These are phyloP conservation scores for Terfezia boudieri DNA, from an alignment of 495 filamentous ascomycete species.

Conservation along the genomic window DNA sequence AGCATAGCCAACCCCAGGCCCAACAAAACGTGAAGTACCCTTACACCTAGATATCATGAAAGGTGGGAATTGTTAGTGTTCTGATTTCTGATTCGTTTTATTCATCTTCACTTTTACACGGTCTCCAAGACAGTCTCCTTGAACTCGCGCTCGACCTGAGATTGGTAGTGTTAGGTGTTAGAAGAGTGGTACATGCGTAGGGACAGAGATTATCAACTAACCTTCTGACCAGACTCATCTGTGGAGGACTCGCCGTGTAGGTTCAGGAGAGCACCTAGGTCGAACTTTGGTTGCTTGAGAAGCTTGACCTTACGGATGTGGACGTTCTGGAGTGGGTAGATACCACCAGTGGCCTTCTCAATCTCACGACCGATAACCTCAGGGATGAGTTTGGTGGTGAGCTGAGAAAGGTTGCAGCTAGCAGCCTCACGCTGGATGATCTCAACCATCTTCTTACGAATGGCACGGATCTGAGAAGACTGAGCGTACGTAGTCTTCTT, in stretches of 20 bases:
- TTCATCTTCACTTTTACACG: constrained; percentile 39
- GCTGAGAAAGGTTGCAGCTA: constrained; percentile 78
- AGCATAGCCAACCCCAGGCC: background rate
- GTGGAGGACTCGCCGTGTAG: constrained; percentile 92
- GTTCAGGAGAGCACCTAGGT: constrained; percentile 81
- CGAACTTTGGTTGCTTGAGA: constrained; percentile 93
- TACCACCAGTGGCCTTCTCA: constrained; percentile 96
- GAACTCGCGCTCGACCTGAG: constrained; percentile 70
- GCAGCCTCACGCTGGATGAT: constrained; percentile 92
- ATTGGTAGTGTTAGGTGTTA: background rate
- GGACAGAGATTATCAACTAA: background rate
- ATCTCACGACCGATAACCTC: constrained; percentile 99
- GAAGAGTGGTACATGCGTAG: background rate
- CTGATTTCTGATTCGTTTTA: constrained; percentile 4
- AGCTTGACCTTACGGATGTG: constrained; percentile 99
- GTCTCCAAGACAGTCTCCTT: constrained; percentile 85
- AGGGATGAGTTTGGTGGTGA: constrained; percentile 92
- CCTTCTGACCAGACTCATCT: constrained; percentile 94
- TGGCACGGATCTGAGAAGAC: constrained; percentile 85
- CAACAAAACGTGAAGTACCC: background rate
- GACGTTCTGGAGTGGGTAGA: constrained; percentile 98
- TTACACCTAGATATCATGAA: background rate
- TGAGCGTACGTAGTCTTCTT: constrained; percentile 99
- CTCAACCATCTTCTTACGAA: constrained; percentile 98
- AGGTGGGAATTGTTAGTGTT: background rate